Base-by-base conservation (phyloP, 805 yeast genomes). In the Saccharomycopsis sp. region DNA sequence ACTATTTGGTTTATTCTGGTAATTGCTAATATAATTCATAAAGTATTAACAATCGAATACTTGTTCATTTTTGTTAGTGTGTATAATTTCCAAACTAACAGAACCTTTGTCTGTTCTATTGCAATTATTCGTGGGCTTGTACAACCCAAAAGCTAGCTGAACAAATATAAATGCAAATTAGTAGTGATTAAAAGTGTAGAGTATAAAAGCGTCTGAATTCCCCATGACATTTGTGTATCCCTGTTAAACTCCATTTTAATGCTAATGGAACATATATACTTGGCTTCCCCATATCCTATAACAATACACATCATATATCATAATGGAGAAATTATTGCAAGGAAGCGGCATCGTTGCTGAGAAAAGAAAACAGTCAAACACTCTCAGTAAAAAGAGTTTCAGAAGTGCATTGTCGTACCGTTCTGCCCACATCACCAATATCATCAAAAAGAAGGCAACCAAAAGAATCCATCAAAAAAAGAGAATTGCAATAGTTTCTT, bases 321-420 rank as follows among this genome's bases (percentile, higher is more conserved):
- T 7, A 12, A 44, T 44, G 49, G 49, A 44, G 22, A 44, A 44
- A 17, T 44, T 44, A 44, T 44, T 44, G 22, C 19, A 44, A 44
- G 49, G 49, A 17, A 44, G 49, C 22, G 49, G 22, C 8, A 19
- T 44, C 22, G 49, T 44, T 19, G 49, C 49, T 7, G 49, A 44
- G 22, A 44, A 44, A 19, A 44, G 49, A 44, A 44, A n/a, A 44
- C 19, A 44, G 12, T 44, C 49, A 44, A 44, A 8, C 12, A 19
- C 22, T 7, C 22, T 44, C 19, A 44, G 49, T 17, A 44, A 44
- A 19, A 44, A 19, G 22, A 44, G 49, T 17, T 44, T 44, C 22
- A 44, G 49, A 44, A 44, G 49, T 44, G 49, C 49, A 17, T 44
- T 44, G 12, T 44, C 49, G 19, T 44, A 44, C 22, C 19, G 49